These are phyloP conservation scores for Candida sonorensis DNA, from an alignment of 805 yeast genomes.

Conservation along the genomic window DNA sequence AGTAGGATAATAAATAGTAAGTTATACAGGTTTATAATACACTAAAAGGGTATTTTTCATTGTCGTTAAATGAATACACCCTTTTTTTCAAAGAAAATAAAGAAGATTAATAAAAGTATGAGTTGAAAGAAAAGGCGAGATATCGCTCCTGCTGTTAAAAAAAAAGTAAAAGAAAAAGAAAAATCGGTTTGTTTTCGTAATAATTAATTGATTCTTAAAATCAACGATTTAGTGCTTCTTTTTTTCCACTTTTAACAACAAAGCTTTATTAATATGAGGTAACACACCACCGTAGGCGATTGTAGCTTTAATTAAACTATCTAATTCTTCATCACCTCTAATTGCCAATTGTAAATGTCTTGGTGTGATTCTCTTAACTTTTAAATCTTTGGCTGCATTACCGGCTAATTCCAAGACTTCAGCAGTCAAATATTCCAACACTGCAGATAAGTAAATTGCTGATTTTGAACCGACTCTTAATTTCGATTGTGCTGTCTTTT, in stretches of 20 bases:
- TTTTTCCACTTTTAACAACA: constrained; percentile 71
- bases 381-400: constrained; percentile 94
- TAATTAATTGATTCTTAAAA: too few species aligned
- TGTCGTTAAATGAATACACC: too few species aligned
- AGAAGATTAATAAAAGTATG: too few species aligned
- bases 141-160: too few species aligned
- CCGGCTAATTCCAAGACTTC: constrained; percentile 97
- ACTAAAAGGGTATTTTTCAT: too few species aligned
- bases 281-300: constrained; percentile 98
- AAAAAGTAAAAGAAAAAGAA: background rate
- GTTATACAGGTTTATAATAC: constrained; percentile 17
- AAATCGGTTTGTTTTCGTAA: too few species aligned
- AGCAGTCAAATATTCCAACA: constrained; percentile 91
- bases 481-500: constrained; percentile 76
- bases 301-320: constrained; percentile 87
- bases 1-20: constrained; percentile 2
- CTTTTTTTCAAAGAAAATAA: too few species aligned
- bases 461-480: constrained; percentile 68
- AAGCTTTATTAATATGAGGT: constrained; percentile 85
- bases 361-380: constrained; percentile 95
- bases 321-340: constrained; percentile 97
- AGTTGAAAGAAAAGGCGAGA: too few species aligned
- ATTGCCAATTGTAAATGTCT: constrained; percentile 95
- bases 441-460: constrained; percentile 94
- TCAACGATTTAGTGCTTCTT: constrained; percentile 27